Base-by-base conservation (phyloP, 352 stramenopile genomes). In the Porosira glacialis region DNA sequence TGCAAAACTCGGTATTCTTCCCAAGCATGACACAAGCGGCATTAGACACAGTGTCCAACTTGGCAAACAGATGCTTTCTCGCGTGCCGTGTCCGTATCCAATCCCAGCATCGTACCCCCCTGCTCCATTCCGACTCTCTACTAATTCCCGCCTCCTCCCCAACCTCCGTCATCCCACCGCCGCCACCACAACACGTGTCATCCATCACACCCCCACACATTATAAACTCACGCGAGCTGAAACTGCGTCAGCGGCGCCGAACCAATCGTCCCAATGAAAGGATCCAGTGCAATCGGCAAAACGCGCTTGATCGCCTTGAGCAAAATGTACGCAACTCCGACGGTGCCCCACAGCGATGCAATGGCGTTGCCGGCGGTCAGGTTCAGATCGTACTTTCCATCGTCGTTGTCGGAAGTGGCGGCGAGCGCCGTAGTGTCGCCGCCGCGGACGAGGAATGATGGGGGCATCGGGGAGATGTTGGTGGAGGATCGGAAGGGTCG, bases 271-370 rank as follows among this genome's bases (percentile, higher is more conserved):
- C 64, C 60, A 30, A 19, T 39, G 56, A 94, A 93, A 6, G 90
- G 90, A 74, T 93, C 86, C 44, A 93, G 45, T 6, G 90, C 90
- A 66, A 95, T 91, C 0, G 90, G 90, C 48, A 91, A 1, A 2
- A 94, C 84, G 36, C 88, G 65, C 48, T 80, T 84, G 36, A 95
- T 86, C 6, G 86, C 87, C 70, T 94, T 94, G 36, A 76, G 56
- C 15, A 94, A 73, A 53, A 94, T 93, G 39, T 87, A 87, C 10
- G 89, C 62, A 5, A 95, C 87, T 22, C 85, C 87, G 45, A 72
- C 48, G 13, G 85, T 81, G 62, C 83, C 90, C 87, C 87, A 95
- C 3, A 84, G 19, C 0, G 81, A 88, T 17, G 68, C 22, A 27
- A 81, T 15, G 0, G 82, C 52, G 4, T 70, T 77, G 13, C 45